These are phyloP conservation scores for Gloeophyllum trabeum DNA, from an alignment of 768 basidiomycete species.

Conservation along the genomic window DNA sequence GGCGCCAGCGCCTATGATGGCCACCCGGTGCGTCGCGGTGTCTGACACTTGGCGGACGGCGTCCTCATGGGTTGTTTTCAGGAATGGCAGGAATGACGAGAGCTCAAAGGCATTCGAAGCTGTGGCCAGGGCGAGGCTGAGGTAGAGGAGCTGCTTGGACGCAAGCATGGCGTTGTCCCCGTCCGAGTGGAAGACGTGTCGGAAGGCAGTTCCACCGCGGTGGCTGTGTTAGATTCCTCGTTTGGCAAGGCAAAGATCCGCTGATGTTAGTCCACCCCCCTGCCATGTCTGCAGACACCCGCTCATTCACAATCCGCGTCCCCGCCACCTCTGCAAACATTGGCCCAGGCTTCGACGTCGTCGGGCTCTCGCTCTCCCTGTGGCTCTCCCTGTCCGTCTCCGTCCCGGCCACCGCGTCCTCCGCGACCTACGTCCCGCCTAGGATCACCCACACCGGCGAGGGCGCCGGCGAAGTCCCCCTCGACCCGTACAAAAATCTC, in stretches of 20 bases:
- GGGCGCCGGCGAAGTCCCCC: slow-evolving; percentile 83
- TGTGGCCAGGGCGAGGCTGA: slow-evolving; percentile 10
- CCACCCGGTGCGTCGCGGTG: slow-evolving; percentile 40
- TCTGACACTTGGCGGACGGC: too few relatives aligned
- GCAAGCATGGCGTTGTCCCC: too few relatives aligned
- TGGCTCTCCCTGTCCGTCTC: slow-evolving; percentile 67
- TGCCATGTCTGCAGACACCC: background rate
- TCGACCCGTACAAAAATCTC: slow-evolving; percentile 93
- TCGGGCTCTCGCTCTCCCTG: slow-evolving; percentile 92
- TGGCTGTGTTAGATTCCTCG: too few relatives aligned
- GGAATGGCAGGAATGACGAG: slow-evolving; percentile 31
- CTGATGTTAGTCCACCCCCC: too few relatives aligned
- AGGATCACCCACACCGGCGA: slow-evolving; percentile 74
- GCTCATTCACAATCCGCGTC: slow-evolving; percentile 59
- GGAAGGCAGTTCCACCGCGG: too few relatives aligned
- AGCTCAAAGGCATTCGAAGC: slow-evolving; percentile 11
- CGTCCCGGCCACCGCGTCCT: slow-evolving; percentile 17
- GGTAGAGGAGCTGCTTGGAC: too few relatives aligned
- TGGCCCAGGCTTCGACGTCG: slow-evolving; percentile 97
- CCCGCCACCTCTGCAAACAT: slow-evolving; percentile 99
- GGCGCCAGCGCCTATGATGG: slow-evolving; percentile 87
- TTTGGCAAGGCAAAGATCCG: too few relatives aligned
- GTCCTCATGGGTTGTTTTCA: slow-evolving; percentile 21
- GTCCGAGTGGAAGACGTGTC: too few relatives aligned
- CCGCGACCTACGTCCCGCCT: slow-evolving; percentile 36